phyloP scores from a whole-genome alignment of 306 rosid species.

The Prunus davidiana region DNA sequence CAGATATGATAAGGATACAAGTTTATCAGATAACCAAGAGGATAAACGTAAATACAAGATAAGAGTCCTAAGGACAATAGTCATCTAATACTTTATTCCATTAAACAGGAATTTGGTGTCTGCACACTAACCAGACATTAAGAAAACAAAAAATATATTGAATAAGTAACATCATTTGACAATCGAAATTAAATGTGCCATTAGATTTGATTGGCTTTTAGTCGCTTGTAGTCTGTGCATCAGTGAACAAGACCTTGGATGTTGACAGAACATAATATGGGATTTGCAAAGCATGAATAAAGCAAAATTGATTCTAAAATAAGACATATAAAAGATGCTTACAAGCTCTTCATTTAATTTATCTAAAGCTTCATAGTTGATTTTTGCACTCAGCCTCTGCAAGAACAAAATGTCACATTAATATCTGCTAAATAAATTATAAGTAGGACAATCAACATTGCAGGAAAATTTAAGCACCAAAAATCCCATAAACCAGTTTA shows the following conservation, averaged over 20 bases:
- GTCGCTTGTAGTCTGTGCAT: background rate
- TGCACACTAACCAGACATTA: background rate
- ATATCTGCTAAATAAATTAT: background rate
- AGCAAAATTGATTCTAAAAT: background rate
- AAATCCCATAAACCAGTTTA: too few relatives aligned
- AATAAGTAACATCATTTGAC: background rate
- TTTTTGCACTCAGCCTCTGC: conserved; percentile 14
- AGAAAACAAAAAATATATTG: background rate
- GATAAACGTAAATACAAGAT: too few relatives aligned
- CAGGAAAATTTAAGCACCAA: too few relatives aligned
- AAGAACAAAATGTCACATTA: background rate
- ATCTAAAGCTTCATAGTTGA: conserved; percentile 1
- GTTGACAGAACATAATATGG: background rate
- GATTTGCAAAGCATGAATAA: background rate
- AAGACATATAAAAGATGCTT: background rate
- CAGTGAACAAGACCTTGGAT: background rate
- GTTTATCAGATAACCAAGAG: too few relatives aligned
- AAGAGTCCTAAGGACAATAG: too few relatives aligned
- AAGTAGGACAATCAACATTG: too few relatives aligned
- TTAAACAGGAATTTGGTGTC: too few relatives aligned
- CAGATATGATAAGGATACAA: too few relatives aligned
- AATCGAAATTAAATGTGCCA: background rate
- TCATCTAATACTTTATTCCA: too few relatives aligned
- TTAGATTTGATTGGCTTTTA: background rate
- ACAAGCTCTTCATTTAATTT: conserved; percentile 9